A percentile compares a stretch with the other conserved stretches of the same genome.
Conservation (phyloP, 2,329 filamentous ascomycete genomes). For the Colletotrichum acutatum region DNA sequence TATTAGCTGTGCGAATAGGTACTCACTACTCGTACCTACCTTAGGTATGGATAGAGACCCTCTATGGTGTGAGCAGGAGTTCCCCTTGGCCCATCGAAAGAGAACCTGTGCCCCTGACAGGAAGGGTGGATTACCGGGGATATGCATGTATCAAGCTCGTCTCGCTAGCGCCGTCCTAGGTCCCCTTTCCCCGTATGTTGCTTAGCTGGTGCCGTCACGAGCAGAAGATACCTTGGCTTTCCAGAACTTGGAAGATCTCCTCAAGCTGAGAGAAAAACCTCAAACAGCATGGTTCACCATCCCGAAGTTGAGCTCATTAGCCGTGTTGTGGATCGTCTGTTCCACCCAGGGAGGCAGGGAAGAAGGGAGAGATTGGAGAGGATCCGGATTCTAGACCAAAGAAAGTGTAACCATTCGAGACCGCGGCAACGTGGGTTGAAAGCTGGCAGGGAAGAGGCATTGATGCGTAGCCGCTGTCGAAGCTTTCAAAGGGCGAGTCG, state of each 20-base stretch:
- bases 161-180: background rate
- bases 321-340: background rate
- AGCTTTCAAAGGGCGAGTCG: background rate
- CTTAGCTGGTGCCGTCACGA: background rate
- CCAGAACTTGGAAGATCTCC: background rate
- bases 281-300: background rate
- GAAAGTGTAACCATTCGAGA: background rate
- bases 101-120: background rate
- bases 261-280: background rate
- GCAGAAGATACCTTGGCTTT: background rate
- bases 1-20: background rate
- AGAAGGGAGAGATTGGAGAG: background rate
- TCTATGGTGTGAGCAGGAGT: background rate
- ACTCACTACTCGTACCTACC: background rate
- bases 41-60: background rate
- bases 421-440: background rate
- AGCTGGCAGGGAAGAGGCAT: background rate
- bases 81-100: background rate
- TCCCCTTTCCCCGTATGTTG: background rate
- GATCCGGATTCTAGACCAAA: background rate
- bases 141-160: constrained; percentile 6
- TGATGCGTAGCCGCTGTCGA: background rate
- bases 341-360: background rate
- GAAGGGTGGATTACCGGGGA: background rate
- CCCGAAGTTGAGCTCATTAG: background rate